Evolutionary conservation across 257 asterid genomes (phyloP).

Genomic region (Solanum pinnatisectum): DNA sequence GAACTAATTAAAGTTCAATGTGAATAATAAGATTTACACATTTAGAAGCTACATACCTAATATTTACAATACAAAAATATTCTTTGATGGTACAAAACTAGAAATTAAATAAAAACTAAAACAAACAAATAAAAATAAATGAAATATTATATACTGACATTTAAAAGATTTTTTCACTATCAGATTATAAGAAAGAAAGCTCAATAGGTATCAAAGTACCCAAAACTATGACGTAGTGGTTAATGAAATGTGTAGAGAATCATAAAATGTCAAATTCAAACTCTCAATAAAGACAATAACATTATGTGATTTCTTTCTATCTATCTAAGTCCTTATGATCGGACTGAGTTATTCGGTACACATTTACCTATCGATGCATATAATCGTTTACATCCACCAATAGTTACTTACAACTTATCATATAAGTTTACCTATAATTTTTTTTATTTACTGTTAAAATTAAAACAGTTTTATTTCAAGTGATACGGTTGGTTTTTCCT

Average conservation of each 20-base stretch:
- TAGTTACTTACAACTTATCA: background rate
- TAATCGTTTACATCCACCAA: background rate
- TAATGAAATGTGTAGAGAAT: background rate
- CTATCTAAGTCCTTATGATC: rapidly evolving
- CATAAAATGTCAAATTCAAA: background rate
- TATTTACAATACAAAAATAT: too few relatives aligned
- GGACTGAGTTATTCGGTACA: rapidly evolving
- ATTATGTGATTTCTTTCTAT: background rate
- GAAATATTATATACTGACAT: background rate
- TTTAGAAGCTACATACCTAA: too few relatives aligned
- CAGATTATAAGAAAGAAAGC: background rate
- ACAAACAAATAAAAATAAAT: too few relatives aligned
- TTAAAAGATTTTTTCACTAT: background rate
- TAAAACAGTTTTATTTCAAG: background rate
- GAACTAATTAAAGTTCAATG: too few relatives aligned
- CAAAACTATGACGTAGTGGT: background rate
- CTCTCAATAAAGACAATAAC: background rate
- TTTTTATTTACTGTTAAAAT: background rate
- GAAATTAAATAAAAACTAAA: too few relatives aligned
- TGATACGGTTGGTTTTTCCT: background rate
- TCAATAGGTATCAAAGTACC: too few relatives aligned
- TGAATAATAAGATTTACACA: too few relatives aligned
- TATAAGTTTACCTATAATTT: background rate
- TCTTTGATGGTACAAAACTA: too few relatives aligned
- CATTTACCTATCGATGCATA: background rate